phyloP scores from a whole-genome alignment of 192 early-diverging fungal genomes.

The Dispira parvispora region DNA sequence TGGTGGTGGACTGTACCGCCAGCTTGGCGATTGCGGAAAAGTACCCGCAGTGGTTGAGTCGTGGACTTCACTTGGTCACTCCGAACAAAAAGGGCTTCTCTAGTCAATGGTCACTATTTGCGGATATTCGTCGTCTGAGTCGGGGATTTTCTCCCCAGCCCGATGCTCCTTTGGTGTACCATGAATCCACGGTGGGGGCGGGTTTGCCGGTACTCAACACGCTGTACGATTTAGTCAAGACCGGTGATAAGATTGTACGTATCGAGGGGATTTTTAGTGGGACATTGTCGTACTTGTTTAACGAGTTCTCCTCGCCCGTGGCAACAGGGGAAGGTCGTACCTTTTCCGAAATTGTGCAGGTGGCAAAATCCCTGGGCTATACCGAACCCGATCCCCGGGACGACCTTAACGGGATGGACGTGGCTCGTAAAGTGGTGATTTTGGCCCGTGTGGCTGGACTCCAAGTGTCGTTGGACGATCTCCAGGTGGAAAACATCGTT shows the following conservation, averaged over 20 bases:
- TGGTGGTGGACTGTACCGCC: slow-evolving; percentile 87
- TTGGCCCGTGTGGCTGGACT: slow-evolving; percentile 79
- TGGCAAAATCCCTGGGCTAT: slow-evolving; percentile 85
- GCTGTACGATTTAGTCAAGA: slow-evolving; percentile 72
- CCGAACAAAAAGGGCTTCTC: slow-evolving; percentile 99
- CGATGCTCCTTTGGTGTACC: slow-evolving; percentile 37
- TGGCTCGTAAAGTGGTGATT: slow-evolving; percentile 91
- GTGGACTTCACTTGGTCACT: slow-evolving; percentile 77
- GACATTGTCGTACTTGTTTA: slow-evolving; percentile 95
- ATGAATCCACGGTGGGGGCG: slow-evolving; percentile 94
- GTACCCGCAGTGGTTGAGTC: slow-evolving; percentile 70
- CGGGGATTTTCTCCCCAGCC: slow-evolving; percentile 22
- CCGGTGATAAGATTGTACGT: slow-evolving; percentile 81
- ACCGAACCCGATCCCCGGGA: slow-evolving; percentile 98
- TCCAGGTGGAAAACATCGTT: slow-evolving; percentile 92
- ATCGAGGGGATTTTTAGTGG: slow-evolving; percentile 98
- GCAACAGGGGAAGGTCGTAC: slow-evolving; percentile 18
- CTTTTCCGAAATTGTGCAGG: slow-evolving; percentile 81
- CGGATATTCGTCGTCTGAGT: slow-evolving; percentile 32
- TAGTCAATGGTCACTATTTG: slow-evolving; percentile 47
- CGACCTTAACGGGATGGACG: slow-evolving; percentile 98
- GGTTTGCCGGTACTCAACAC: slow-evolving; percentile 90
- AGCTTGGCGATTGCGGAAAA: slow-evolving; percentile 53
- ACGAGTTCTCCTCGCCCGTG: slow-evolving; percentile 71
- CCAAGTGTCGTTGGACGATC: slow-evolving; percentile 48